phyloP scores from a whole-genome alignment of 139 green algal species.

The Haematococcus lacustris region DNA sequence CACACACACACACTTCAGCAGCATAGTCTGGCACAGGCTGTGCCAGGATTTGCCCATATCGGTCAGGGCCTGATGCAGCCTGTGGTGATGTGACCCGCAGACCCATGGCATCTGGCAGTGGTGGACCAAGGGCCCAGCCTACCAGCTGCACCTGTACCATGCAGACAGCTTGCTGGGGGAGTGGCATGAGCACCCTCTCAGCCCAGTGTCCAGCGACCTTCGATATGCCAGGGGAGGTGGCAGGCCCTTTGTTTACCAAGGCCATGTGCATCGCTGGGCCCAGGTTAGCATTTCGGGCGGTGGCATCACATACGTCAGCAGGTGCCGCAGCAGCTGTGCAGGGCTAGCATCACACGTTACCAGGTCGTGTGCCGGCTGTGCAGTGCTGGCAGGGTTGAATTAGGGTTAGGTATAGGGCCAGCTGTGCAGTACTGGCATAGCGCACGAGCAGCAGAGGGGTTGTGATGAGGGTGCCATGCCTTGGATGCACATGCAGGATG shows the following conservation, averaged over 20 bases:
- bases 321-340: not conserved
- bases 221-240: constrained; percentile 2
- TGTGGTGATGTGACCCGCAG: no score
- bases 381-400: not conserved
- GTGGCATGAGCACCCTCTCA: constrained; percentile 15
- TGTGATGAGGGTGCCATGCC: no score
- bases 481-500: no score
- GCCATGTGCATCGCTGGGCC: constrained; percentile 14
- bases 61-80: no score
- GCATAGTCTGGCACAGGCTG: no score
- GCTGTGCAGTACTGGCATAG: not conserved
- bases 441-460: not conserved
- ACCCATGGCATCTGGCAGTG: no score
- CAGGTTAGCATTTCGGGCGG: not conserved
- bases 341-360: no score
- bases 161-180: constrained; percentile 2
- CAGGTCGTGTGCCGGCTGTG: no score
- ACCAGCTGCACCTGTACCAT: constrained; percentile 7
- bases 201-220: constrained; percentile 1
- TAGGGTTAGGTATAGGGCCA: no score
- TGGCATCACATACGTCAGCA: not conserved
- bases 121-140: not conserved
- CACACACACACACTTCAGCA: no score
- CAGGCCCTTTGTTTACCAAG: constrained; percentile 8
- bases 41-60: no score